A percentile compares a stretch with the other conserved stretches of the same genome.
Evolutionary conservation across 2,329 filamentous ascomycete species (phyloP).

Genomic region (Phaeophleospora eucalypticola): DNA sequence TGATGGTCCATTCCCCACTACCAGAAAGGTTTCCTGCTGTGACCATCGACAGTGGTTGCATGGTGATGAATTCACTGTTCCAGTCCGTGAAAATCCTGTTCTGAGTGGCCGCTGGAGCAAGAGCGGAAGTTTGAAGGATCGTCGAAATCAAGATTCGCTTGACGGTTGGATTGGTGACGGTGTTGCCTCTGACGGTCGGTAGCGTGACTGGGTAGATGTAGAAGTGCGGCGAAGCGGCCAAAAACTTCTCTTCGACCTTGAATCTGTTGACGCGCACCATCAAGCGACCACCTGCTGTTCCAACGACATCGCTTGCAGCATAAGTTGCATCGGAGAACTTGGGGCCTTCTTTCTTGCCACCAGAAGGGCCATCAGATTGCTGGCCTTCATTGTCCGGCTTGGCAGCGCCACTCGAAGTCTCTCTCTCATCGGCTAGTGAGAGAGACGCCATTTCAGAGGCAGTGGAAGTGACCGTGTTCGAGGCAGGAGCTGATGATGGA

Average conservation of each 20-base stretch:
- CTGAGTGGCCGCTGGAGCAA: not conserved
- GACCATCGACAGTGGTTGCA: not conserved
- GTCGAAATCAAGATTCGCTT: slow-evolving; percentile 1
- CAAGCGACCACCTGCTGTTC: not conserved
- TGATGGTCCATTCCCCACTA: not conserved
- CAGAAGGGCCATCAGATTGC: not conserved
- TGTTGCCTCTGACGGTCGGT: not conserved
- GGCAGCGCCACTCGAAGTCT: not conserved
- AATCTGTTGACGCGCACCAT: slow-evolving; percentile 2
- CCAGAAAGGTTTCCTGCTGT: not conserved
- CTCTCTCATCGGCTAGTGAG: not conserved
- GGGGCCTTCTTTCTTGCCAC: not conserved
- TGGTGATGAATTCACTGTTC: slow-evolving; percentile 1
- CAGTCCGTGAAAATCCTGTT: slow-evolving; percentile 3
- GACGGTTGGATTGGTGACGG: not conserved
- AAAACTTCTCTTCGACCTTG: not conserved
- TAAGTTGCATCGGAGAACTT: not conserved
- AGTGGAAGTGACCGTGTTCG: not conserved
- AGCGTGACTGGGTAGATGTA: slow-evolving; percentile 2
- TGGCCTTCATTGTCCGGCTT: not conserved
- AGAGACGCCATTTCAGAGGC: not conserved
- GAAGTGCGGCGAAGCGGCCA: not conserved
- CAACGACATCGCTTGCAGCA: not conserved
- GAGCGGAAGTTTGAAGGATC: too few relatives aligned
- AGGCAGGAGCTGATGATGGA: not conserved